phyloP scores from a whole-genome alignment of 2,329 filamentous ascomycete species.

The Paradendryphiella salina region DNA sequence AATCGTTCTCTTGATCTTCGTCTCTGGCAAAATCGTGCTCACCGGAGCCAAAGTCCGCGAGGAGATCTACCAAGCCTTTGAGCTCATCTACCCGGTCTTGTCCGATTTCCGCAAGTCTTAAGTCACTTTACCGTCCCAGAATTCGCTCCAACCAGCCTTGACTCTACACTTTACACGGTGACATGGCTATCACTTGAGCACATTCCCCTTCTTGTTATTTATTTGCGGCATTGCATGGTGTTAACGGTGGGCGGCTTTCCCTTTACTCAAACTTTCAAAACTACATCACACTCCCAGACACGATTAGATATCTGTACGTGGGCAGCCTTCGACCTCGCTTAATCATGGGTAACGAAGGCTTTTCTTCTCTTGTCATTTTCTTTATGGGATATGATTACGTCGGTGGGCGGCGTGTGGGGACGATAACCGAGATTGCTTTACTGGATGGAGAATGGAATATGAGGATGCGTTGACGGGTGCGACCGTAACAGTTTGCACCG shows the following conservation, averaged over 20 bases:
- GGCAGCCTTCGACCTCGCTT: slow-evolving; percentile 32
- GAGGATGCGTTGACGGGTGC: slow-evolving; percentile 21
- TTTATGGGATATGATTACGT: slow-evolving; percentile 33
- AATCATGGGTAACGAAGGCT: slow-evolving; percentile 34
- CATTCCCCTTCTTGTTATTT: slow-evolving; percentile 26
- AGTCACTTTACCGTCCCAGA: slow-evolving; percentile 21
- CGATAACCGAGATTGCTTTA: slow-evolving; percentile 32
- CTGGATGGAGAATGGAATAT: slow-evolving; percentile 13
- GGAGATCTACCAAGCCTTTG: slow-evolving; percentile 68
- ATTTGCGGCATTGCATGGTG: slow-evolving; percentile 48
- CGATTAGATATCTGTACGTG: slow-evolving; percentile 41
- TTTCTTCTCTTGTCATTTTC: slow-evolving; percentile 26
- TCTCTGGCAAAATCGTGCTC: slow-evolving; percentile 96
- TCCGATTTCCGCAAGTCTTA: slow-evolving; percentile 66
- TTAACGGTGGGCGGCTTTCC: slow-evolving; percentile 34
- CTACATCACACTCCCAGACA: slow-evolving; percentile 30
- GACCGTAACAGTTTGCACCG: slow-evolving; percentile 37
- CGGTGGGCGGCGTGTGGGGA: slow-evolving; percentile 22
- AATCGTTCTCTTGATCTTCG: slow-evolving; percentile 97
- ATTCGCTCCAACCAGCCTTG: slow-evolving; percentile 9
- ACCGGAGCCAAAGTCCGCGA: slow-evolving; percentile 97
- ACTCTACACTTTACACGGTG: slow-evolving; percentile 6
- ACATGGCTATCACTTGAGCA: slow-evolving; percentile 13
- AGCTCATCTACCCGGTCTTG: slow-evolving; percentile 38
- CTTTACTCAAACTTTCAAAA: slow-evolving; percentile 29